These are phyloP conservation scores for Eimeria necatrix DNA, from an alignment of 169 alveolate genomes.

Conservation along the genomic window DNA sequence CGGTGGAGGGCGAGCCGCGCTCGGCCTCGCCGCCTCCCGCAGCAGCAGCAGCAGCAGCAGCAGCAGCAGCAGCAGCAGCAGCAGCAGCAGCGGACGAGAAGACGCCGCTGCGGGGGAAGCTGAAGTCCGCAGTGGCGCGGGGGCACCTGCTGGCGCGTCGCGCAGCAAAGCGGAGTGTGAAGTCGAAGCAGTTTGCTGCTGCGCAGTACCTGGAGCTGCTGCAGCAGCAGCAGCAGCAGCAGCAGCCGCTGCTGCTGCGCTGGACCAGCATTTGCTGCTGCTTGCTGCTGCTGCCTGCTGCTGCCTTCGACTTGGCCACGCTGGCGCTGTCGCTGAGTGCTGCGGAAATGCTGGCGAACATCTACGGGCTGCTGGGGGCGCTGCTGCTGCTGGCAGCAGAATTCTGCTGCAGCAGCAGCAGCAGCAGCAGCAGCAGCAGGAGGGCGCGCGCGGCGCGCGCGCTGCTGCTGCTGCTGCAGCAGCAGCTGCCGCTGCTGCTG, in stretches of 20 bases:
- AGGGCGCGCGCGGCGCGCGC: neutral
- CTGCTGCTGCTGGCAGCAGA: conserved; percentile 49
- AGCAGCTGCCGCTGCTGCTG: conserved; percentile 43
- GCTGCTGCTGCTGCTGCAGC: conserved; percentile 72
- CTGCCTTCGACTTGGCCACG: conserved; percentile 61
- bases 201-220: conserved; percentile 18
- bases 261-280: conserved; percentile 68
- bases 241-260: conserved; percentile 47
- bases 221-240: conserved; percentile 56
- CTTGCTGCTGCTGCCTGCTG: conserved; percentile 46
- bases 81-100: too few relatives aligned
- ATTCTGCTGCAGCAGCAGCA: neutral
- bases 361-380: conserved; percentile 51
- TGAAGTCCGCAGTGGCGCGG: neutral
- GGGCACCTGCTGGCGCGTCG: conserved; percentile 38
- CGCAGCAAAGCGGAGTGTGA: conserved; percentile 50
- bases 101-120: neutral
- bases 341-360: conserved; percentile 49
- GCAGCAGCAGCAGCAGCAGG: neutral
- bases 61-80: too few relatives aligned
- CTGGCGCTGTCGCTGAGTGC: conserved; percentile 67
- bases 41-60: too few relatives aligned
- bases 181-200: conserved; percentile 15
- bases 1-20: too few relatives aligned
- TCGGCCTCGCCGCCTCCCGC: too few relatives aligned